A percentile compares a stretch with the other conserved stretches of the same genome.
Evolutionary conservation across 495 filamentous ascomycete species (phyloP).

Genomic region (Astrocystis sublimbata): DNA sequence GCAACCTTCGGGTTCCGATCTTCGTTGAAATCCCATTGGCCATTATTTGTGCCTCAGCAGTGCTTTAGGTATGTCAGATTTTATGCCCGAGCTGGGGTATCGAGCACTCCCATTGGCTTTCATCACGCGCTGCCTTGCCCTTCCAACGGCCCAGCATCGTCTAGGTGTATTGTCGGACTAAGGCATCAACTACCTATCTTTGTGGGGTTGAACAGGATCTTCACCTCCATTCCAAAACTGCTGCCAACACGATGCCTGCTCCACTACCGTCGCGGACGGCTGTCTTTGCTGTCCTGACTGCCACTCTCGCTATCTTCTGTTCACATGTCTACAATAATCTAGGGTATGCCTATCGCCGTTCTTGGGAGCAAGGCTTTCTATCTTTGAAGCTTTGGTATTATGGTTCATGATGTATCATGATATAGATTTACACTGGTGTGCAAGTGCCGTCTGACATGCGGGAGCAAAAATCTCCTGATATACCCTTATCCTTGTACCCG

Average conservation of each 20-base stretch:
- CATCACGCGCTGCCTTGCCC: neutral
- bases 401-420: neutral
- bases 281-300: conserved; percentile 10
- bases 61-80: conserved; percentile 30
- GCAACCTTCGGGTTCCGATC: conserved; percentile 25
- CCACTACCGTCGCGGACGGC: neutral
- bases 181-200: neutral
- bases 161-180: neutral
- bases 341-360: conserved; percentile 19
- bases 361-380: neutral
- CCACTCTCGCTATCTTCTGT: conserved; percentile 28
- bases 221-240: neutral
- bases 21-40: conserved; percentile 27
- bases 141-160: neutral
- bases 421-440: neutral
- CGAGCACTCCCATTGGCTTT: neutral
- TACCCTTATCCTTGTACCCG: neutral
- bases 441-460: conserved; percentile 17
- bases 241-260: conserved; percentile 10
- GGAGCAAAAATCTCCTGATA: conserved; percentile 21
- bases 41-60: conserved; percentile 20
- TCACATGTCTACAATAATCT: conserved; percentile 19
- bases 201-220: neutral
- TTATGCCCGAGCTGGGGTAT: neutral
- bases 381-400: neutral